Base-by-base conservation (phyloP, 1,284 basidiomycete genomes). In the Papiliotrema nemorosa region DNA sequence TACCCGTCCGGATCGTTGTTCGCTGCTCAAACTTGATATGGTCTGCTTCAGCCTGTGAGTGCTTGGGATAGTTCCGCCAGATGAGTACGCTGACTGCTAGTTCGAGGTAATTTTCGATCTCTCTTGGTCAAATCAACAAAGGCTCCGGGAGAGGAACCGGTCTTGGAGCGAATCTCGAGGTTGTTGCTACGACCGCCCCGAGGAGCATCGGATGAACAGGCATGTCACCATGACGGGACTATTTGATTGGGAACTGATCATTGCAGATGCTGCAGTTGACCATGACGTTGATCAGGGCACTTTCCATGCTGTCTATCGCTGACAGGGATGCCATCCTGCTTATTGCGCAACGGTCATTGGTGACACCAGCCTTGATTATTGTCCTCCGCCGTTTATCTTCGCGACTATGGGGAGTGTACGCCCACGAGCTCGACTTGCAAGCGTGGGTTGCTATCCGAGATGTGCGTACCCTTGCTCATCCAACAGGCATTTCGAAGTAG, bases 291-390 rank as follows among this genome's bases (percentile, higher is more conserved):
- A 33, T 62, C 1, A 38, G 57, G 6, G 63, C 58, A 0, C 39
- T 69, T 4, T 59, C 55, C 26, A 62, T 64, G 59, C 38, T 73
- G 14, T 47, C 63, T 0, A 52, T 61, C 13, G 49, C 63, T 5
- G 58, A 70, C 37, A 39, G 53, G 4, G 67, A 71, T 49, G 65
- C 66, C 2, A 56, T 64, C 0, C 50, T 67, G 2, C 57, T 73
- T n/a, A 55, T 73, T 35, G 59, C 59, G 2, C 57, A 66, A n/a
- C 46, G 52, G 35, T 59, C 62, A 12, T 46, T 61, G 2, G 58
- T 73, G 9, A 55, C 66, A 1, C 59, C 67, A 3, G 62, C 61
- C 1, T 54, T 73, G 14, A 54, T 68, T 14, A 41, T 58, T 25
- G 36, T 70, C 13, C 46, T 73, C 7, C 53, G 67, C 5, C 49